These are phyloP conservation scores for Venturiaceae sp. DNA, from an alignment of 2,329 filamentous ascomycete genomes.

Conservation along the genomic window DNA sequence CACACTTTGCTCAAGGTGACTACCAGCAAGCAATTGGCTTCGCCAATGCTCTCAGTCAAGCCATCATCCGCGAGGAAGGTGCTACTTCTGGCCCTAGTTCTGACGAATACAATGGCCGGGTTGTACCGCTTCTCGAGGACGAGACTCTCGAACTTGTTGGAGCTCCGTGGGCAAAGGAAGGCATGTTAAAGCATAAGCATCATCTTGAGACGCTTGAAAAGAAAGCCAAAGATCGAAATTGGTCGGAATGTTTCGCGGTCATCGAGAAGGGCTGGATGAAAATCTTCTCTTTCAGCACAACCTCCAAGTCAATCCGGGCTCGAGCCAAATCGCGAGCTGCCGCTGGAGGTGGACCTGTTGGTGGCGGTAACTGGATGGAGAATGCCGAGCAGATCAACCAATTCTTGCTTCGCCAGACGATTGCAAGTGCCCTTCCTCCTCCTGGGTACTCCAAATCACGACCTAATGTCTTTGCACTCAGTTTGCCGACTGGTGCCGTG, in stretches of 20 bases:
- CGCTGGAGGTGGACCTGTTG: slow-evolving; percentile 58
- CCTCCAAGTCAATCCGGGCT: slow-evolving; percentile 57
- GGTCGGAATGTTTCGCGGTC: slow-evolving; percentile 92
- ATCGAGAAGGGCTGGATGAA: slow-evolving; percentile 92
- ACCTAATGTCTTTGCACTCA: slow-evolving; percentile 90
- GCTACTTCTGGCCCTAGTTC: slow-evolving; percentile 19
- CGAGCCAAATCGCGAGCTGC: slow-evolving; percentile 49
- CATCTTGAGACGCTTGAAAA: slow-evolving; percentile 86
- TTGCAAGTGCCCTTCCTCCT: slow-evolving; percentile 79
- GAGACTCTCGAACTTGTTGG: slow-evolving; percentile 85
- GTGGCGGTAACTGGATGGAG: slow-evolving; percentile 96
- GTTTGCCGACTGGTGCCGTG: slow-evolving; percentile 82
- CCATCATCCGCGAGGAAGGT: slow-evolving; percentile 84
- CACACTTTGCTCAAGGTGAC: slow-evolving; percentile 63
- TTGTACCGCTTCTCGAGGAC: slow-evolving; percentile 70
- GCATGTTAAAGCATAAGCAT: slow-evolving; percentile 91
- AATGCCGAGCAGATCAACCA: slow-evolving; percentile 84
- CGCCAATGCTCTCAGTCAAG: slow-evolving; percentile 90
- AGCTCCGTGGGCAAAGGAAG: slow-evolving; percentile 97
- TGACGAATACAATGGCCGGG: slow-evolving; percentile 21
- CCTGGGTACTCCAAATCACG: slow-evolving; percentile 87
- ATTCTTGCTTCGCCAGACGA: slow-evolving; percentile 81
- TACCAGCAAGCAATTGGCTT: slow-evolving; percentile 97
- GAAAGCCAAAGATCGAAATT: slow-evolving; percentile 86
- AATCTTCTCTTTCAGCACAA: slow-evolving; percentile 83